Conservation (phyloP, 176 grass and related monocot genomes). For the Tillandsia leiboldiana region DNA sequence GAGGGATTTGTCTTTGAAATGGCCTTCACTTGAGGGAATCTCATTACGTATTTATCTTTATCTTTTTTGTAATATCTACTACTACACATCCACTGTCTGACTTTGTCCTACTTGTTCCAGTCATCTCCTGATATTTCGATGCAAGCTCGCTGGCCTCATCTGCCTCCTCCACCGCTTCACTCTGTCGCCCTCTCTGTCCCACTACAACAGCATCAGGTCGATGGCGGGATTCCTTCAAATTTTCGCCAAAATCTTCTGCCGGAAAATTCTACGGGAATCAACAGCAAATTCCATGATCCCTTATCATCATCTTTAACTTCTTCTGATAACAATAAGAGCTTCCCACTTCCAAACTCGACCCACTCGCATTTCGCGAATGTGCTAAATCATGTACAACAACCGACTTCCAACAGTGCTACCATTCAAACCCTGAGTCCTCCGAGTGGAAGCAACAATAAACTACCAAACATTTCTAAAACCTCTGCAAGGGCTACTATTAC, state of each 20-base stretch:
- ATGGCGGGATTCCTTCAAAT: conserved; percentile 32
- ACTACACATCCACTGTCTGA: conserved; percentile 17
- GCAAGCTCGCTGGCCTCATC: conserved; percentile 89
- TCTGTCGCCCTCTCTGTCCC: conserved; percentile 63
- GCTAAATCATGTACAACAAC: conserved; percentile 41
- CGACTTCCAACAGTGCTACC: conserved; percentile 30
- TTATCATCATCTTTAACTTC: conserved; percentile 12
- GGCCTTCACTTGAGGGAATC: neutral
- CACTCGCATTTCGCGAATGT: conserved; percentile 40
- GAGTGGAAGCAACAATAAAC: conserved; percentile 46
- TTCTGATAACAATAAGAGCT: conserved; percentile 40
- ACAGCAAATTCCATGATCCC: conserved; percentile 46
- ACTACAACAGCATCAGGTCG: conserved; percentile 71
- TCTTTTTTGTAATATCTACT: conserved; percentile 12
- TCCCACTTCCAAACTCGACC: conserved; percentile 21
- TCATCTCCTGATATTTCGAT: conserved; percentile 68
- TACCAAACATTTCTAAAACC: conserved; percentile 35
- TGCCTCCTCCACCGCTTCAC: conserved; percentile 64
- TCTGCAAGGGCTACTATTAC: conserved; percentile 22
- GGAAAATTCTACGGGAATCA: conserved; percentile 32
- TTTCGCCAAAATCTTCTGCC: conserved; percentile 42
- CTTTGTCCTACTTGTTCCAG: conserved; percentile 34
- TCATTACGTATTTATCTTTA: neutral
- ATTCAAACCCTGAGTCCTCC: conserved; percentile 34
- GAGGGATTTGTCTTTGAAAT: too few relatives aligned